Evolutionary conservation across 2,329 filamentous ascomycete species (phyloP).

Genomic region (Ophiocordyceps polyrhachis-furcata): DNA sequence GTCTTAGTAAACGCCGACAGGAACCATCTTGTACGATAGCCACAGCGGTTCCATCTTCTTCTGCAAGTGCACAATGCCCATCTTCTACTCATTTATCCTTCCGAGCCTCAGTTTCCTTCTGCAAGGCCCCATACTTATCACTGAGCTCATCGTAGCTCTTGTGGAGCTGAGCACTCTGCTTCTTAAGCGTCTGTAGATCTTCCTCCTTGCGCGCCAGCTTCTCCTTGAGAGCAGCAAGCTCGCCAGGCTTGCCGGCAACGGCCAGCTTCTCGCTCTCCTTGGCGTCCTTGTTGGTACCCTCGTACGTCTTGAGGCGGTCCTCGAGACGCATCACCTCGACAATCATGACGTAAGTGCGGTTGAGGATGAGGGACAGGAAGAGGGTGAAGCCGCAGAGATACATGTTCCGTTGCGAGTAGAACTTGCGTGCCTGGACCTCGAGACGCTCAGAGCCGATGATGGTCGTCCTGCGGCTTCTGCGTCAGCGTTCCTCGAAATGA

Average conservation of each 20-base stretch:
- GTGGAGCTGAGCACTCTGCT: constrained; percentile 69
- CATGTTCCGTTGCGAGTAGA: constrained; percentile 99
- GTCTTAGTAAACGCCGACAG: too few species aligned
- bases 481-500: background rate
- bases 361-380: constrained; percentile 95
- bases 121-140: constrained; percentile 54
- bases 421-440: constrained; percentile 98
- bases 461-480: constrained; percentile 25
- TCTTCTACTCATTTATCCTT: constrained; percentile 24
- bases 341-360: constrained; percentile 98
- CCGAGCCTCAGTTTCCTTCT: constrained; percentile 30
- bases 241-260: constrained; percentile 52
- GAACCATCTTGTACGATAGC: too few species aligned
- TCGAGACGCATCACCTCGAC: constrained; percentile 80
- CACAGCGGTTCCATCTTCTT: too few species aligned
- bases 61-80: too few species aligned
- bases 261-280: constrained; percentile 58
- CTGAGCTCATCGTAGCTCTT: constrained; percentile 73
- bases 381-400: constrained; percentile 99
- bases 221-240: constrained; percentile 51
- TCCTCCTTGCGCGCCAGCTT: constrained; percentile 63
- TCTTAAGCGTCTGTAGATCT: constrained; percentile 77
- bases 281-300: constrained; percentile 33
- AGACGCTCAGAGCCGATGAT: constrained; percentile 85
- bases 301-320: constrained; percentile 71